Evolutionary conservation across 2,329 filamentous ascomycete genomes (phyloP).

Genomic region (Myriosclerotinia curreyana): DNA sequence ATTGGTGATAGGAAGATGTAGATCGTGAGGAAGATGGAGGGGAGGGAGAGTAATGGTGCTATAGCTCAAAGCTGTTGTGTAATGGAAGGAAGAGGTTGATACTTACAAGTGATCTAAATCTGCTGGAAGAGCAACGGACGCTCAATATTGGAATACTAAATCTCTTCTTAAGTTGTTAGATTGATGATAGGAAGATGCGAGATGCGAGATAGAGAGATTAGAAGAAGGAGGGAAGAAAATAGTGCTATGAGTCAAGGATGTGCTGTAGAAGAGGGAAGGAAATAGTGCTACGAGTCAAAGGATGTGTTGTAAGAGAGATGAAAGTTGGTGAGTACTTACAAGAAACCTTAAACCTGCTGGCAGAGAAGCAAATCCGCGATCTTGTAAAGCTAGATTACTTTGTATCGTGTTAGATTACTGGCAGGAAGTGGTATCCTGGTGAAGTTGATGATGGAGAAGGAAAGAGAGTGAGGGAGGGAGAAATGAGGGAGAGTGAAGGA

Average conservation of each 20-base stretch:
- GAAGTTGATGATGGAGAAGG: not conserved
- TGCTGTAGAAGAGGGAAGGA: not conserved
- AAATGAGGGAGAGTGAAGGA: not conserved
- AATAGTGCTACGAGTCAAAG: not conserved
- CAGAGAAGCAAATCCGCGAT: not conserved
- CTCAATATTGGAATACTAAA: not conserved
- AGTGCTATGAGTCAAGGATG: not conserved
- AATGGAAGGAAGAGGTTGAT: not conserved
- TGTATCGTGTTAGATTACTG: not conserved
- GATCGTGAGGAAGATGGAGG: not conserved
- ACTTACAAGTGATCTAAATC: constrained; percentile 3
- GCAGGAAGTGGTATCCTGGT: not conserved
- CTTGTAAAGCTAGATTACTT: not conserved
- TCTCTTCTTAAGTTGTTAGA: not conserved
- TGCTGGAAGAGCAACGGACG: not conserved
- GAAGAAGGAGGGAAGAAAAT: not conserved
- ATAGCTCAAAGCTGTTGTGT: not conserved
- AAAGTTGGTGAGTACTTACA: not conserved
- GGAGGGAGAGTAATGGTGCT: not conserved
- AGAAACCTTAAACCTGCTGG: not conserved
- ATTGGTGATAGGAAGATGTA: not conserved
- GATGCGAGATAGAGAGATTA: not conserved
- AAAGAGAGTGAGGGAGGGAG: no score
- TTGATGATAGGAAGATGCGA: not conserved
- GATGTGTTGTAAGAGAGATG: not conserved